Evolutionary conservation across 768 basidiomycete genomes (phyloP).

Genomic region (Asterophora lycoperdoides): DNA sequence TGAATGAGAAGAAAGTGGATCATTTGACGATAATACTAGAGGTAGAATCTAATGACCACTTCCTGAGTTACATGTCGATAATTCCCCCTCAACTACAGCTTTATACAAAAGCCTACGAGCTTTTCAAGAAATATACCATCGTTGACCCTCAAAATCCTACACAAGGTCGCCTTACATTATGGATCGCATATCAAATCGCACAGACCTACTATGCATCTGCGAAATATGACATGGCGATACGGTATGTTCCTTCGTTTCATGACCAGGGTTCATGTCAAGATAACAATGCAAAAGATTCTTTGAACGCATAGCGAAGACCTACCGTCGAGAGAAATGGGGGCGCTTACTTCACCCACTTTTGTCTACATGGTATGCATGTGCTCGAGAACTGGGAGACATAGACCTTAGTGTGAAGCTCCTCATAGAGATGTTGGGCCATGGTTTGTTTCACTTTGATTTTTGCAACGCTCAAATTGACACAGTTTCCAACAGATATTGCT

Average conservation of each 20-base stretch:
- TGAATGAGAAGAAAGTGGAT: slow-evolving; percentile 90
- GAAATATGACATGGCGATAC: slow-evolving; percentile 84
- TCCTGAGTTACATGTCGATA: neutral
- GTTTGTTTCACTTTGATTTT: slow-evolving; percentile 35
- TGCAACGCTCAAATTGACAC: neutral
- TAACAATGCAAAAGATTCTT: slow-evolving; percentile 64
- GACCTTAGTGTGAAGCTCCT: slow-evolving; percentile 73
- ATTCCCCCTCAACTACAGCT: slow-evolving; percentile 44
- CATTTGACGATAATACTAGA: slow-evolving; percentile 82
- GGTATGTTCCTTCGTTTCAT: slow-evolving; percentile 40
- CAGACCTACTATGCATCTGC: slow-evolving; percentile 76
- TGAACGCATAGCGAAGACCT: slow-evolving; percentile 86
- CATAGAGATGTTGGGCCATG: slow-evolving; percentile 78
- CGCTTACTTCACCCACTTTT: slow-evolving; percentile 71
- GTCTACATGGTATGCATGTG: slow-evolving; percentile 78
- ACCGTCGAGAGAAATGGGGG: slow-evolving; percentile 82
- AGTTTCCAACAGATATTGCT: slow-evolving; percentile 25
- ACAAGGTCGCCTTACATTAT: slow-evolving; percentile 82
- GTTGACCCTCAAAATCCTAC: slow-evolving; percentile 36
- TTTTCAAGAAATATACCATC: slow-evolving; percentile 76
- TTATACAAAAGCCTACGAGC: slow-evolving; percentile 90
- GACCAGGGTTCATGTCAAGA: neutral
- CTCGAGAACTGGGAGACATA: slow-evolving; percentile 71
- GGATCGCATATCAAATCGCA: slow-evolving; percentile 88
- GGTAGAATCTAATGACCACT: slow-evolving; percentile 36